A percentile compares a stretch with the other conserved stretches of the same genome.
These are phyloP conservation scores for Penicillium odoratum DNA, from an alignment of 495 filamentous ascomycete genomes.

Conservation along the genomic window DNA sequence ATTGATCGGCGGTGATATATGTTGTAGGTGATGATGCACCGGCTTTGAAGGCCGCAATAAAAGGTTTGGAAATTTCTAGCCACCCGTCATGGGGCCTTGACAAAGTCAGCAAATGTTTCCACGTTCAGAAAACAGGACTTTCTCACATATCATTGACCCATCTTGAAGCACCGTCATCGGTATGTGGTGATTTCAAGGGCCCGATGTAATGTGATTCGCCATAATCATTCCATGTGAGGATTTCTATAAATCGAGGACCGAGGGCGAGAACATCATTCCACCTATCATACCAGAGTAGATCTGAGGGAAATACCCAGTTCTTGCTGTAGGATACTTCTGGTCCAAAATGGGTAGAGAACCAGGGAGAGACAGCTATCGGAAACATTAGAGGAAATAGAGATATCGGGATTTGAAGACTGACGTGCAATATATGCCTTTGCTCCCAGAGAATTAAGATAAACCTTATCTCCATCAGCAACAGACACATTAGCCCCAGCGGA, in stretches of 20 bases:
- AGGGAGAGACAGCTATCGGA: constrained; percentile 32
- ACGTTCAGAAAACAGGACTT: neutral
- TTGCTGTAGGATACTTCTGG: constrained; percentile 38
- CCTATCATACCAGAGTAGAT: constrained; percentile 43
- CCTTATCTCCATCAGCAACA: constrained; percentile 48
- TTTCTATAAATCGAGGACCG: constrained; percentile 53
- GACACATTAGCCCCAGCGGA: constrained; percentile 43
- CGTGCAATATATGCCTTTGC: constrained; percentile 58
- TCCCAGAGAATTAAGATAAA: constrained; percentile 48
- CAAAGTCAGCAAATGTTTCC: neutral
- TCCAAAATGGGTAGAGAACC: constrained; percentile 46
- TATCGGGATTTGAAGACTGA: constrained; percentile 15
- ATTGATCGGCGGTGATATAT: constrained; percentile 41
- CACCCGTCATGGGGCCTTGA: constrained; percentile 39
- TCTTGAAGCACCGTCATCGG: constrained; percentile 57
- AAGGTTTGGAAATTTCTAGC: constrained; percentile 47
- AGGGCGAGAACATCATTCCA: constrained; percentile 54
- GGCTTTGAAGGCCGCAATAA: constrained; percentile 57
- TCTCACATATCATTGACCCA: constrained; percentile 56
- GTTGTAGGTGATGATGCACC: constrained; percentile 36
- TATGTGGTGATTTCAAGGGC: constrained; percentile 47
- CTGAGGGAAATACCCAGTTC: constrained; percentile 56
- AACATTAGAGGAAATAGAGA: neutral
- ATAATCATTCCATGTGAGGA: constrained; percentile 67
- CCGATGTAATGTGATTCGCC: constrained; percentile 58